These are phyloP conservation scores for Yamadazyma jaroonii DNA, from an alignment of 1,139 yeast genomes.

Conservation along the genomic window DNA sequence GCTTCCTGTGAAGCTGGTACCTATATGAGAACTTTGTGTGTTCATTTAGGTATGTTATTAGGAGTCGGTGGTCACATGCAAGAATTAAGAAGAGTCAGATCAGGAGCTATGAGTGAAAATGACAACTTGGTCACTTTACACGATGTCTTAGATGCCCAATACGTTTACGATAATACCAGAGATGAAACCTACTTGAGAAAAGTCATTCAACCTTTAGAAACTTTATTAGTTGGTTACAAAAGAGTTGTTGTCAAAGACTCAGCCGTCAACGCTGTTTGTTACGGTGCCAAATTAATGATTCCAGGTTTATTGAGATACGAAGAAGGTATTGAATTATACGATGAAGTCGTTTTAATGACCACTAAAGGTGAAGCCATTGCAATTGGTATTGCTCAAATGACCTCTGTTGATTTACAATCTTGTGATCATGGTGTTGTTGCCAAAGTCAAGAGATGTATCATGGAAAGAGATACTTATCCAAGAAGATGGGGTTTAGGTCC, in stretches of 20 bases:
- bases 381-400: constrained; percentile 97
- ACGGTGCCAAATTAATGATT: constrained; percentile 98
- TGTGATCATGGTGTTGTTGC: constrained; percentile 99
- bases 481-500: constrained; percentile 99
- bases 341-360: constrained; percentile 96
- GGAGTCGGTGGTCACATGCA: constrained; percentile 99
- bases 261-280: constrained; percentile 97
- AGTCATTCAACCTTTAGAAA: constrained; percentile 92
- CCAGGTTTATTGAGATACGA: constrained; percentile 98
- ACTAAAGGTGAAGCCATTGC: constrained; percentile 99
- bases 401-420: constrained; percentile 92
- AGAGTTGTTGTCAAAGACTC: constrained; percentile 97
- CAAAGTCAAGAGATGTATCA: constrained; percentile 96
- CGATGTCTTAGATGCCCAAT: constrained; percentile 97
- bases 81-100: constrained; percentile 98
- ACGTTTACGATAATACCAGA: constrained; percentile 95
- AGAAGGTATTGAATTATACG: constrained; percentile 95
- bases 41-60: constrained; percentile 94
- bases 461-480: constrained; percentile 99
- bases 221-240: constrained; percentile 90
- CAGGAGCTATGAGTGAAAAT: constrained; percentile 89
- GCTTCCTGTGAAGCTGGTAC: constrained; percentile 99
- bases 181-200: constrained; percentile 94
- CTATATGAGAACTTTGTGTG: constrained; percentile 98
- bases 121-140: constrained; percentile 94